A percentile compares a stretch with the other conserved stretches of the same genome.
phyloP scores from a whole-genome alignment of 805 yeast genomes.

The Candida alai region DNA sequence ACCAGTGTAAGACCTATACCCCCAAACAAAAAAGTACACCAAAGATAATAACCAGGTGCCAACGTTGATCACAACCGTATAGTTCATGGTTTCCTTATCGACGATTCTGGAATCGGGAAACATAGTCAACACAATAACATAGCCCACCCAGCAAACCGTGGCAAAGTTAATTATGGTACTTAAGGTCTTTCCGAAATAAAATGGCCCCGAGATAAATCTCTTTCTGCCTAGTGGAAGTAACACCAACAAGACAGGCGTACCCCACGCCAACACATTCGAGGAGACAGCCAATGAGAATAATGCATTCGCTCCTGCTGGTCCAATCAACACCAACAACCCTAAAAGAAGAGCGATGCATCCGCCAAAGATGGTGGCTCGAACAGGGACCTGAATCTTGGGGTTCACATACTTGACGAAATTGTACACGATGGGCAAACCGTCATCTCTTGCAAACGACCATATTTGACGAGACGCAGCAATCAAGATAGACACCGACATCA shows the following conservation, averaged over 20 bases:
- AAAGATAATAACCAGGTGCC: constrained; percentile 56
- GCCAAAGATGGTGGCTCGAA: constrained; percentile 58
- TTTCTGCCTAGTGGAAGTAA: constrained; percentile 47
- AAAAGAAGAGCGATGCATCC: constrained; percentile 46
- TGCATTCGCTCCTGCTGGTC: constrained; percentile 59
- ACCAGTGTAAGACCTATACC: constrained; percentile 54
- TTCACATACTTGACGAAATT: constrained; percentile 53
- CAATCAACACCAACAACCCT: constrained; percentile 55
- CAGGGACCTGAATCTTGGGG: constrained; percentile 55
- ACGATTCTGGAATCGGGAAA: constrained; percentile 51
- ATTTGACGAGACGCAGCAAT: constrained; percentile 67
- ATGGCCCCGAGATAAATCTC: constrained; percentile 62
- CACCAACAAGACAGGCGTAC: constrained; percentile 54
- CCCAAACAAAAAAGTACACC: constrained; percentile 49
- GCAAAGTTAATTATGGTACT: constrained; percentile 44
- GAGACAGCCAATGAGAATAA: constrained; percentile 61
- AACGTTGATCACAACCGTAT: constrained; percentile 60
- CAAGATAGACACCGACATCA: constrained; percentile 62
- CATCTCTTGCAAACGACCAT: constrained; percentile 76
- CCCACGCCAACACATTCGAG: constrained; percentile 61
- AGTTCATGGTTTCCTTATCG: constrained; percentile 55
- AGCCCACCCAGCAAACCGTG: constrained; percentile 47
- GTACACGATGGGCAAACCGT: constrained; percentile 62
- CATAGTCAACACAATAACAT: constrained; percentile 54
- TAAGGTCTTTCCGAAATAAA: constrained; percentile 51